Percentiles rank a stretch among this genome's conserved stretches.
Evolutionary conservation across 2,329 filamentous ascomycete genomes (phyloP).

Genomic region (Colletotrichum sp.): DNA sequence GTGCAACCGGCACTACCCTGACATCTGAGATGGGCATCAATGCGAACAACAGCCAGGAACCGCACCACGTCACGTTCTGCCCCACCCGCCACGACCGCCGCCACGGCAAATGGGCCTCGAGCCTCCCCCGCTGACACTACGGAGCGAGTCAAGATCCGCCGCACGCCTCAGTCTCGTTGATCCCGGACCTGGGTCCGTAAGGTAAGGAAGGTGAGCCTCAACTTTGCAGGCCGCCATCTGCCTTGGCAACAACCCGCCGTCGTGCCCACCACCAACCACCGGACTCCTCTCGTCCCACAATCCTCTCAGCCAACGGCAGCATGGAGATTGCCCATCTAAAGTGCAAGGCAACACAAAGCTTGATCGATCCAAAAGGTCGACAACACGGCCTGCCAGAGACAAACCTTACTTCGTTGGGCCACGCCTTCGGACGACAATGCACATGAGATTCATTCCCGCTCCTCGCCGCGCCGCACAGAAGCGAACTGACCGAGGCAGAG

Average conservation of each 20-base stretch:
- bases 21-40: conserved; percentile 14
- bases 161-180: not conserved
- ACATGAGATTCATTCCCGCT: not conserved
- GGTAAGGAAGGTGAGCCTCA: not conserved
- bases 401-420: not conserved
- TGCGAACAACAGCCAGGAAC: not conserved
- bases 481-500: not conserved
- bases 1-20: conserved; percentile 4
- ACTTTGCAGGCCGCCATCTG: not conserved
- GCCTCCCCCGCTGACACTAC: not conserved
- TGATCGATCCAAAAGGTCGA: not conserved
- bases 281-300: not conserved
- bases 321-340: not conserved
- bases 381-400: not conserved
- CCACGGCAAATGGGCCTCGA: not conserved
- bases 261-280: not conserved
- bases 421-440: not conserved
- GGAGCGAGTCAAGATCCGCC: not conserved
- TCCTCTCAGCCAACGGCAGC: not conserved
- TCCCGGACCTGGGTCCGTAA: not conserved
- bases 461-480: not conserved
- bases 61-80: not conserved
- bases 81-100: not conserved
- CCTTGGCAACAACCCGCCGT: not conserved
- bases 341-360: not conserved